phyloP scores from a whole-genome alignment of 2,329 filamentous ascomycete genomes.

The Beauveria brongniartii region DNA sequence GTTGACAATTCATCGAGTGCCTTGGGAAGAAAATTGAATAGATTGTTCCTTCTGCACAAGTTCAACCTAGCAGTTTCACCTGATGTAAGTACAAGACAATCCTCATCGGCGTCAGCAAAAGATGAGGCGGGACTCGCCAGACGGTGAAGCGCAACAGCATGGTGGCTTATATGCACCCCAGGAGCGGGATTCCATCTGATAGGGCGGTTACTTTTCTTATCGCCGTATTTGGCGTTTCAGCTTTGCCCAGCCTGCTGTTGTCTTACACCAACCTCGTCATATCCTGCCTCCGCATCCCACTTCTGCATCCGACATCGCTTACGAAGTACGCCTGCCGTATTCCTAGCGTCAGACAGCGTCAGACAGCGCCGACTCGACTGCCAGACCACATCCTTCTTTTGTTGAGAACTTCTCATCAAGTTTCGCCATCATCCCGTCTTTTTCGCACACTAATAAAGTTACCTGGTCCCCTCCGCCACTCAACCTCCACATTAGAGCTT shows the following conservation, averaged over 20 bases:
- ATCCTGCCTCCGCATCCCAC: conserved; percentile 2
- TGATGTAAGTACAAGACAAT: too few relatives aligned
- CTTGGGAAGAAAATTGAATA: too few relatives aligned
- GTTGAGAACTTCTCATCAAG: neutral
- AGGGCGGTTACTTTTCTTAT: neutral
- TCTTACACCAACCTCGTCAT: conserved; percentile 3
- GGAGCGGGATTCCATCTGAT: neutral
- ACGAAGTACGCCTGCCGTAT: neutral
- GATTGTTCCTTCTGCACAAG: too few relatives aligned
- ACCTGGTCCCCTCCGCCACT: neutral
- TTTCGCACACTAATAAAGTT: neutral
- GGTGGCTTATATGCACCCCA: neutral
- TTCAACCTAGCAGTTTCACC: neutral
- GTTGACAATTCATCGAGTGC: too few relatives aligned
- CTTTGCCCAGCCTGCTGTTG: neutral
- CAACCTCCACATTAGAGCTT: neutral
- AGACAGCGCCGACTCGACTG: neutral
- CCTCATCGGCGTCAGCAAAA: neutral
- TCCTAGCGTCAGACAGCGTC: neutral
- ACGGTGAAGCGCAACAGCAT: neutral
- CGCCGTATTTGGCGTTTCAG: conserved; percentile 4
- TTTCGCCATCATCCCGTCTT: neutral
- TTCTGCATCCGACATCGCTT: conserved; percentile 10
- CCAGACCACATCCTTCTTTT: neutral
- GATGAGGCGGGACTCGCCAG: neutral